phyloP scores from a whole-genome alignment of 1,139 yeast species.

The Kodamaea sp. region DNA sequence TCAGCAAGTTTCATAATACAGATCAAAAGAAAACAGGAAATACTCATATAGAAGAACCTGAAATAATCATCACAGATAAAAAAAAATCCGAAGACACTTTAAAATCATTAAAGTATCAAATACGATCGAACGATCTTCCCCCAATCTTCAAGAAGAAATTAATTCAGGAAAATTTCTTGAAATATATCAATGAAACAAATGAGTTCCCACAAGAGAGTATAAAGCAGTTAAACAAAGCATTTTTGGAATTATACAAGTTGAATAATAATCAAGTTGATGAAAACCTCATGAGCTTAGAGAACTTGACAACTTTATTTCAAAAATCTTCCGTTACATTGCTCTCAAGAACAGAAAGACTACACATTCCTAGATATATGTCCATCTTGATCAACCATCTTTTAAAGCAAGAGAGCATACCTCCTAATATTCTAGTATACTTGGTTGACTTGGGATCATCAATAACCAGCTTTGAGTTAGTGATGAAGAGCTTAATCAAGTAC shows the following conservation, averaged over 20 bases:
- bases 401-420: constrained; percentile 16
- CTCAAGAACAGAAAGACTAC: constrained; percentile 5
- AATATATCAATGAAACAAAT: constrained; percentile 13
- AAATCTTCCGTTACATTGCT: constrained; percentile 16
- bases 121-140: constrained; percentile 28
- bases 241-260: constrained; percentile 17
- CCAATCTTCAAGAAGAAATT: constrained; percentile 17
- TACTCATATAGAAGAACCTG: background rate
- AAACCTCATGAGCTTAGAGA: constrained; percentile 8
- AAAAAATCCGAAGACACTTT: constrained; percentile 4
- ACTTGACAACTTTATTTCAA: constrained; percentile 19
- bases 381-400: constrained; percentile 21
- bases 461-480: constrained; percentile 12
- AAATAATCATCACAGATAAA: background rate
- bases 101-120: constrained; percentile 23
- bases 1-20: constrained; percentile 16
- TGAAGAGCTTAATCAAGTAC: constrained; percentile 11
- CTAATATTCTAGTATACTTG: constrained; percentile 19
- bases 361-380: constrained; percentile 29
- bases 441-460: constrained; percentile 25
- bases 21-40: constrained; percentile 2
- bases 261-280: constrained; percentile 10
- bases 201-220: constrained; percentile 12
- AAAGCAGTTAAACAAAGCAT: constrained; percentile 19
- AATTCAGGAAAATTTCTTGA: constrained; percentile 21